These are phyloP conservation scores for Symbiotaphrina buchneri DNA, from an alignment of 495 filamentous ascomycete genomes.

Conservation along the genomic window DNA sequence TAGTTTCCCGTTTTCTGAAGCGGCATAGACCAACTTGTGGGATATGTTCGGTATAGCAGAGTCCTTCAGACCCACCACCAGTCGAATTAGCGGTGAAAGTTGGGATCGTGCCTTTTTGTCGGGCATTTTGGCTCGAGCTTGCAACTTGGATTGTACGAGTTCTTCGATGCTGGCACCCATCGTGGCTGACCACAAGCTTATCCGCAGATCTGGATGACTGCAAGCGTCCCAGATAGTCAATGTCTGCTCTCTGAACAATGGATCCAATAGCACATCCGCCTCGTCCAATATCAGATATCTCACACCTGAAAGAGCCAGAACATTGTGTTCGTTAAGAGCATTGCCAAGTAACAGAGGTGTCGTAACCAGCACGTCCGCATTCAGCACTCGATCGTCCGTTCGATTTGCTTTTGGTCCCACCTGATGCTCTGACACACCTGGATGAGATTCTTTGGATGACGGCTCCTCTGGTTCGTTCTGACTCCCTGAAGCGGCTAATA, in stretches of 20 bases:
- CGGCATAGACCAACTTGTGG: slow-evolving; percentile 76
- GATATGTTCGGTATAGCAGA: slow-evolving; percentile 78
- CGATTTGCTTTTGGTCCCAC: slow-evolving; percentile 14
- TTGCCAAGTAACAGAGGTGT: slow-evolving; percentile 65
- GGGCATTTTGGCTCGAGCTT: slow-evolving; percentile 18
- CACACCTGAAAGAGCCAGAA: slow-evolving; percentile 34
- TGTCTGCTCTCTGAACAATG: slow-evolving; percentile 77
- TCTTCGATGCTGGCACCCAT: slow-evolving; percentile 86
- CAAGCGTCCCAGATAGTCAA: slow-evolving; percentile 67
- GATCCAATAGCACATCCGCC: slow-evolving; percentile 84
- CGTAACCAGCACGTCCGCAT: slow-evolving; percentile 69
- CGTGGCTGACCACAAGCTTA: slow-evolving; percentile 84
- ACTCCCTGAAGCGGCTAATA: slow-evolving; percentile 28
- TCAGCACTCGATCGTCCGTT: slow-evolving; percentile 19
- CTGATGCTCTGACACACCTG: slow-evolving; percentile 10
- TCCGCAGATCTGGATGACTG: slow-evolving; percentile 36
- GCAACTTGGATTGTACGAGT: slow-evolving; percentile 38
- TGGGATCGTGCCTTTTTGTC: slow-evolving; percentile 8
- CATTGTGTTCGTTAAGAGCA: slow-evolving; percentile 25
- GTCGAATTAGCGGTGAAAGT: slow-evolving; percentile 39
- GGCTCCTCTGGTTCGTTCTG: too few relatives aligned
- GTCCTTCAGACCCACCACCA: slow-evolving; percentile 89
- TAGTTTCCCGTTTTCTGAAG: slow-evolving; percentile 82
- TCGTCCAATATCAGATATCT: slow-evolving; percentile 68
- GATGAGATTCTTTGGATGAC: background rate